These are phyloP conservation scores for Helminthosporium solani DNA, from an alignment of 2,329 filamentous ascomycete species.

Conservation along the genomic window DNA sequence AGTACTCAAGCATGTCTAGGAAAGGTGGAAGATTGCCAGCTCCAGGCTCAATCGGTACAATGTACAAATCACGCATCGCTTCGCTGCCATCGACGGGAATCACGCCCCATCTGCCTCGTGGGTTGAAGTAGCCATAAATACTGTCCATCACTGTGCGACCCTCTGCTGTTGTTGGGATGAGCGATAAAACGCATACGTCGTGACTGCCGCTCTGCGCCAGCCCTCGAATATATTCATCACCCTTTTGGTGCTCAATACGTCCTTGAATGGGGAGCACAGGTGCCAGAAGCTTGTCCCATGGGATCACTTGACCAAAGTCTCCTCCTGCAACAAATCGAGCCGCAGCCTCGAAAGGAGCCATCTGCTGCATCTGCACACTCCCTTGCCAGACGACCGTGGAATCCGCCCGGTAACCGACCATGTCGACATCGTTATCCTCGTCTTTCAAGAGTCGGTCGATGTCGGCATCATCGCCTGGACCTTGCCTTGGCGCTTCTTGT, in stretches of 20 bases:
- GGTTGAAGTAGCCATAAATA: slow-evolving; percentile 84
- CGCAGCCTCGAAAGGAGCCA: slow-evolving; percentile 73
- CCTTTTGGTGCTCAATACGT: slow-evolving; percentile 77
- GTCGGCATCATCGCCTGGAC: slow-evolving; percentile 76
- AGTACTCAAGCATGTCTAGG: slow-evolving; percentile 82
- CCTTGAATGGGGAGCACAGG: slow-evolving; percentile 69
- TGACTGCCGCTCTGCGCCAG: slow-evolving; percentile 78
- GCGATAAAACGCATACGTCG: slow-evolving; percentile 77
- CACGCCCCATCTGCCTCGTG: slow-evolving; percentile 82
- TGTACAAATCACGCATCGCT: slow-evolving; percentile 85
- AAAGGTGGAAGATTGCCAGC: slow-evolving; percentile 73
- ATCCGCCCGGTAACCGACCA: slow-evolving; percentile 71
- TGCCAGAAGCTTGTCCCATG: slow-evolving; percentile 77
- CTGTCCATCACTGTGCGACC: slow-evolving; percentile 65
- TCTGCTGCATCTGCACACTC: slow-evolving; percentile 63
- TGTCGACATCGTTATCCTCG: slow-evolving; percentile 75
- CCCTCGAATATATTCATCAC: slow-evolving; percentile 87
- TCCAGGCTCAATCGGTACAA: slow-evolving; percentile 80
- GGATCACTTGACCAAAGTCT: slow-evolving; percentile 65
- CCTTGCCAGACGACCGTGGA: slow-evolving; percentile 62
- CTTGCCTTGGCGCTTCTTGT: slow-evolving; percentile 46
- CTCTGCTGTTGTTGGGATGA: slow-evolving; percentile 63
- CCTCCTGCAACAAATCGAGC: slow-evolving; percentile 84
- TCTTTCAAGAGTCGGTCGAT: slow-evolving; percentile 86
- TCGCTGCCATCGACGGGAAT: slow-evolving; percentile 63